phyloP scores from a whole-genome alignment of 176 grass and related monocot genomes.

The Oryza rufipogon region DNA sequence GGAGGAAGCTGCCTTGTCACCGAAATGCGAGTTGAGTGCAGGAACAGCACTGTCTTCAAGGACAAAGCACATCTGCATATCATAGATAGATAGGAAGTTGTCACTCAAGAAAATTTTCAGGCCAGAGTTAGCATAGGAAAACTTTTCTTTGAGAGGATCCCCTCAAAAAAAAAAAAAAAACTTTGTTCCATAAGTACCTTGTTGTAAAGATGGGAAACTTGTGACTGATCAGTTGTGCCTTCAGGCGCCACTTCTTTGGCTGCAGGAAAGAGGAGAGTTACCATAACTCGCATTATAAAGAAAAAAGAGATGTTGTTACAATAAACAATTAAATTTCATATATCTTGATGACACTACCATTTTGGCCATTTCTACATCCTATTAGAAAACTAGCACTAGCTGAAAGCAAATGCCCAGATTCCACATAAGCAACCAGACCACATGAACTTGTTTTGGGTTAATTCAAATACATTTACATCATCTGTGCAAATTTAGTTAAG shows the following conservation, averaged over 20 bases:
- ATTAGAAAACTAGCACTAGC: neutral
- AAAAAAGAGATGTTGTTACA: neutral
- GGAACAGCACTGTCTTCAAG: constrained; percentile 60
- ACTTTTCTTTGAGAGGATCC: neutral
- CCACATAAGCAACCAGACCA: neutral
- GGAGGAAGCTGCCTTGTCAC: constrained; percentile 52
- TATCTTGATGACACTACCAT: neutral
- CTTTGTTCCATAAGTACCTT: constrained; percentile 53
- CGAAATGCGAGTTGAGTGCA: constrained; percentile 66
- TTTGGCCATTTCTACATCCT: neutral
- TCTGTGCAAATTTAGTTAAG: neutral
- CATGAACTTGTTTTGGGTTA: neutral
- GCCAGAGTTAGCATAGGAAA: neutral
- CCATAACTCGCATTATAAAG: constrained; percentile 29
- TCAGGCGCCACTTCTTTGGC: constrained; percentile 47
- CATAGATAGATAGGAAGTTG: constrained; percentile 11
- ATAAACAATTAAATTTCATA: neutral
- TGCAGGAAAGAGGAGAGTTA: constrained; percentile 57
- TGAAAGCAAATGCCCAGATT: neutral
- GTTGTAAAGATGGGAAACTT: constrained; percentile 78
- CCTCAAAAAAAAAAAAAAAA: neutral
- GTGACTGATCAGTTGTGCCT: constrained; percentile 41
- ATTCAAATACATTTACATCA: neutral
- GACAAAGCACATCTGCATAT: constrained; percentile 73
- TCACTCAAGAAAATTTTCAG: constrained; percentile 2